Percentiles rank a stretch among this genome's conserved stretches.
phyloP scores from a whole-genome alignment of 1,284 basidiomycete genomes.

The Fistulinella staudtii region DNA sequence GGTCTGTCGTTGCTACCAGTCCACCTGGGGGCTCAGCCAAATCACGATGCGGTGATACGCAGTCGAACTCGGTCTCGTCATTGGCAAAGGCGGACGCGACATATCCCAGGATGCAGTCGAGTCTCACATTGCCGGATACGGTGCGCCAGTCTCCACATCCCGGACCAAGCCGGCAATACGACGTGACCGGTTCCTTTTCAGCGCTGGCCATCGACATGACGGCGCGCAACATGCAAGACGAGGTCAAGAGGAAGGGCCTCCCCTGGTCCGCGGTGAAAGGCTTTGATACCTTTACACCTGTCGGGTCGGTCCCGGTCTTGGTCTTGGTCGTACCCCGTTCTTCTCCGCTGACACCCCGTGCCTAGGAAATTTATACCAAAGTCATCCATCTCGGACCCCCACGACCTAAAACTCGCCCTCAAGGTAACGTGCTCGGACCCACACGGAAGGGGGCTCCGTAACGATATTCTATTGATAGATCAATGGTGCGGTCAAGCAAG shows the following conservation, averaged over 20 bases:
- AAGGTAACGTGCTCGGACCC: conserved; percentile 41
- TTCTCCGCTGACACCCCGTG: neutral
- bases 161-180: neutral
- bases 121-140: conserved; percentile 86
- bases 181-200: conserved; percentile 29
- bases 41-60: too few relatives aligned
- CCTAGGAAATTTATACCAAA: conserved; percentile 79
- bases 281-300: conserved; percentile 86
- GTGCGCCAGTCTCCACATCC: conserved; percentile 40
- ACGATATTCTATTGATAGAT: conserved; percentile 44
- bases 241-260: conserved; percentile 87
- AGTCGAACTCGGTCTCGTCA: conserved; percentile 98
- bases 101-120: conserved; percentile 72
- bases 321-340: neutral
- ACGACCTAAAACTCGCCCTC: conserved; percentile 73
- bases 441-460: neutral
- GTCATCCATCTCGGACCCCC: conserved; percentile 63
- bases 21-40: too few relatives aligned
- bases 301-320: conserved; percentile 62
- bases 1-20: too few relatives aligned
- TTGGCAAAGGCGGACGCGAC: conserved; percentile 82
- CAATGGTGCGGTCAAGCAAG: conserved; percentile 81
- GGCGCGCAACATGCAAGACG: conserved; percentile 91
- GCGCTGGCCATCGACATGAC: conserved; percentile 96
- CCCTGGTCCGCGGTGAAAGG: conserved; percentile 95